These are phyloP conservation scores for Nicotiana benthamiana DNA, from an alignment of 257 asterid genomes.

Conservation along the genomic window DNA sequence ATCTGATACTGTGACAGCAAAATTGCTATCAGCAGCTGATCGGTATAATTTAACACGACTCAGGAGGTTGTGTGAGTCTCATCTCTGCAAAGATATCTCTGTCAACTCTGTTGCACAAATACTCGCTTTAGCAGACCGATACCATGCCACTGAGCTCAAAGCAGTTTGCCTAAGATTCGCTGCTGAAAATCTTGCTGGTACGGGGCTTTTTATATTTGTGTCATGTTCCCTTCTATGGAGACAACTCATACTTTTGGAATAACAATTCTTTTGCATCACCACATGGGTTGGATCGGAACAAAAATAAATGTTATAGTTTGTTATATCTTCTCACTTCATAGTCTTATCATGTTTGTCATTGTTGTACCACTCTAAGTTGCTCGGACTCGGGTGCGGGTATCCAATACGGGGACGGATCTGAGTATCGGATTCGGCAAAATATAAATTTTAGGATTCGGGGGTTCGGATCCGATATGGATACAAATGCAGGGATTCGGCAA, in stretches of 20 bases:
- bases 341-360: background rate
- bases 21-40: constrained; percentile 93
- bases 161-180: constrained; percentile 90
- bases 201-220: background rate
- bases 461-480: no score
- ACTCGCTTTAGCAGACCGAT: constrained; percentile 73
- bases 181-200: constrained; percentile 95
- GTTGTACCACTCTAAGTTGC: background rate
- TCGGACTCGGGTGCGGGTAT: no score
- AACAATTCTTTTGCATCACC: background rate
- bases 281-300: background rate
- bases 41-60: constrained; percentile 81
- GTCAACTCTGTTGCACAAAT: constrained; percentile 63
- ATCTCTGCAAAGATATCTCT: constrained; percentile 85
- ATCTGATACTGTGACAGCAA: constrained; percentile 64
- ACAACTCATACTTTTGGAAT: background rate
- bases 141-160: constrained; percentile 70
- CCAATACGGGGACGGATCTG: no score
- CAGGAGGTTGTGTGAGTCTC: constrained; percentile 81
- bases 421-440: no score
- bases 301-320: background rate
- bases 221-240: background rate
- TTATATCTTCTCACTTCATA: background rate
- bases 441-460: no score
- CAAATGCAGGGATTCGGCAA: no score